Evolutionary conservation across 2,329 filamentous ascomycete species (phyloP).

Genomic region (Colletotrichum sp.): DNA sequence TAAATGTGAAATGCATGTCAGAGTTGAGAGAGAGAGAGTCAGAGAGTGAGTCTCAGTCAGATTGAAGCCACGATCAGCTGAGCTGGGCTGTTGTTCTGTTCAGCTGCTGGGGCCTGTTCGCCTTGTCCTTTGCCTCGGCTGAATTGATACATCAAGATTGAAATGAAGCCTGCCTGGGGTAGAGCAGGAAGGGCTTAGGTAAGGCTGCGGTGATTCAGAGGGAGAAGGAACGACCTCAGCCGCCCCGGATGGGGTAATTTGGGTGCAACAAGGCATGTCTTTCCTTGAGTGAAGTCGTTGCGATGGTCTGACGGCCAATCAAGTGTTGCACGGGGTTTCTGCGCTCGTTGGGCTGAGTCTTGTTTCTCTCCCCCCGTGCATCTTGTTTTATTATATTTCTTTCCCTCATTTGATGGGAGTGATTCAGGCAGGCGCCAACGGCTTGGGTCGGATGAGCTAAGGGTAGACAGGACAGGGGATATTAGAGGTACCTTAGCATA

Average conservation of each 20-base stretch:
- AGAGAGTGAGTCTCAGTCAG: not conserved
- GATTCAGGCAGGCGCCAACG: constrained; percentile 6
- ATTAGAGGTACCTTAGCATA: not conserved
- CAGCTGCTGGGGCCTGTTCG: not conserved
- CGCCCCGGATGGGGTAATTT: not conserved
- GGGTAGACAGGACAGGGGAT: not conserved
- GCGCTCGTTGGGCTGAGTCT: not conserved
- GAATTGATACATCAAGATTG: not conserved
- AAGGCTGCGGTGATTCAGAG: not conserved
- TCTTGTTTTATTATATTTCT: not conserved
- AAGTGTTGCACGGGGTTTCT: not conserved
- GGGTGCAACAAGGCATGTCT: not conserved
- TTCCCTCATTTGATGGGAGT: not conserved
- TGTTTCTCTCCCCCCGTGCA: not conserved
- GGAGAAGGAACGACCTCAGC: not conserved
- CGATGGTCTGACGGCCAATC: not conserved
- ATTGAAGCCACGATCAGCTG: not conserved
- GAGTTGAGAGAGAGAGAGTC: not conserved
- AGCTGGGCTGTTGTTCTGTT: not conserved
- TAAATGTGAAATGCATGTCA: not conserved
- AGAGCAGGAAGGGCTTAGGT: not conserved
- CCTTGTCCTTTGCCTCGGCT: not conserved
- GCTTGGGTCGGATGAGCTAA: constrained; percentile 8
- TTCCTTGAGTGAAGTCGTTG: not conserved
- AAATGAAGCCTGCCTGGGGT: no score